phyloP scores from a whole-genome alignment of 192 early-diverging fungal genomes.

The Obelidium mucronatum region DNA sequence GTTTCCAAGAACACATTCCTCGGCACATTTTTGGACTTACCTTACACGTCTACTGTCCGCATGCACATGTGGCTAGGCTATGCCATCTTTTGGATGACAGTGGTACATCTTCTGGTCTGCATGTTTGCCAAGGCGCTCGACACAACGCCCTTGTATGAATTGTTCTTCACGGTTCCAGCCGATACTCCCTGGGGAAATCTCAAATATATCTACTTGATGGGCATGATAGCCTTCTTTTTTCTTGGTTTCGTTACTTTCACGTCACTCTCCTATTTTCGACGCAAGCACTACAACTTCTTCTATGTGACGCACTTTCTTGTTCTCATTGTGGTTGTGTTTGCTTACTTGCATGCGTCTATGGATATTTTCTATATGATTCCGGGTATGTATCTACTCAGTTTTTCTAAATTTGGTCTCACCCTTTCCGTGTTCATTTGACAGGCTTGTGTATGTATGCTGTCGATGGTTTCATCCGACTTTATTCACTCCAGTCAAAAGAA shows the following conservation, averaged over 20 bases:
- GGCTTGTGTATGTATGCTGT: slow-evolving; percentile 15
- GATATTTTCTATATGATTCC: slow-evolving; percentile 44
- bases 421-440: not conserved
- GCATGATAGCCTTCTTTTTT: slow-evolving; percentile 8
- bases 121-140: not conserved
- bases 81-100: slow-evolving; percentile 6
- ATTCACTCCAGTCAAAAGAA: not conserved
- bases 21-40: no score
- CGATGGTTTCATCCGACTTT: slow-evolving; percentile 2
- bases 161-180: not conserved
- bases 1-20: slow-evolving; percentile 35
- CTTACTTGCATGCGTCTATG: slow-evolving; percentile 37
- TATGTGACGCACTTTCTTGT: slow-evolving; percentile 42
- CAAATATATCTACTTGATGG: not conserved
- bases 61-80: slow-evolving; percentile 42
- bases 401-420: not conserved
- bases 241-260: slow-evolving; percentile 19
- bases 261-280: slow-evolving; percentile 35
- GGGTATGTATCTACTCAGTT: slow-evolving; percentile 13
- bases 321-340: slow-evolving; percentile 32
- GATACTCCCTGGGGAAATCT: not conserved
- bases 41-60: slow-evolving; percentile 36
- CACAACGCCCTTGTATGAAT: not conserved
- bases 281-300: slow-evolving; percentile 40
- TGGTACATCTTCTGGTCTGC: slow-evolving; percentile 9